phyloP scores from a whole-genome alignment of 2,329 filamentous ascomycete species.

The Beauveria caledonica region DNA sequence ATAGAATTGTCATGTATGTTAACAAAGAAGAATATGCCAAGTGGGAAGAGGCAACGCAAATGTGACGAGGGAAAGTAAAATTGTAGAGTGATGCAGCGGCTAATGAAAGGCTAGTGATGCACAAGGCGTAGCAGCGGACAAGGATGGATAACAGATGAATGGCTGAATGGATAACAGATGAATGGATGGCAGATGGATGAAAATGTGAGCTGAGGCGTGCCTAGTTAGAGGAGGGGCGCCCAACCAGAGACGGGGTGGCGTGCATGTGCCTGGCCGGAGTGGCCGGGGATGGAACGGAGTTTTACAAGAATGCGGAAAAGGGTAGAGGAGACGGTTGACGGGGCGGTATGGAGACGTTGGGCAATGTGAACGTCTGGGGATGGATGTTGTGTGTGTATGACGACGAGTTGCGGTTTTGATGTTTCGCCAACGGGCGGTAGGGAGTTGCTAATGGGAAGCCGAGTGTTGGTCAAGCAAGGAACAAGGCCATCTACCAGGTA shows the following conservation, averaged over 20 bases:
- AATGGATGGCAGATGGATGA: not conserved
- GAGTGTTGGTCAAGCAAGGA: not conserved
- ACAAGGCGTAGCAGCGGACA: not conserved
- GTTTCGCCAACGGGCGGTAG: too few relatives aligned
- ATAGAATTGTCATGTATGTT: not conserved
- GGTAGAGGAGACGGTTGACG: not conserved
- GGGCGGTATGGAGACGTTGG: too few relatives aligned
- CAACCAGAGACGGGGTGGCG: constrained; percentile 3
- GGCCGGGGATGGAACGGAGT: not conserved
- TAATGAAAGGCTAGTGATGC: not conserved
- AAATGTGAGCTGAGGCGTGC: not conserved
- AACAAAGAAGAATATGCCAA: not conserved
- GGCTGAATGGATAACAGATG: not conserved
- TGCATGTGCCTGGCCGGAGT: constrained; percentile 1
- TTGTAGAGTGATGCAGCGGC: not conserved
- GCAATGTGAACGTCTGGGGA: too few relatives aligned
- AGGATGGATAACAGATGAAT: not conserved
- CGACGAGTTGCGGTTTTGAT: too few relatives aligned
- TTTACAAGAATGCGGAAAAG: not conserved
- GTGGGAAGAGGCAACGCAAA: not conserved
- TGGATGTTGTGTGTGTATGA: too few relatives aligned
- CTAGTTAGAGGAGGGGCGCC: not conserved
- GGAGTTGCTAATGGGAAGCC: not conserved
- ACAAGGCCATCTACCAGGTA: too few relatives aligned
- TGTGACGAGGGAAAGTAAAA: not conserved